phyloP scores from a whole-genome alignment of 2,329 filamentous ascomycete genomes.

The Paecilomyces formosus region DNA sequence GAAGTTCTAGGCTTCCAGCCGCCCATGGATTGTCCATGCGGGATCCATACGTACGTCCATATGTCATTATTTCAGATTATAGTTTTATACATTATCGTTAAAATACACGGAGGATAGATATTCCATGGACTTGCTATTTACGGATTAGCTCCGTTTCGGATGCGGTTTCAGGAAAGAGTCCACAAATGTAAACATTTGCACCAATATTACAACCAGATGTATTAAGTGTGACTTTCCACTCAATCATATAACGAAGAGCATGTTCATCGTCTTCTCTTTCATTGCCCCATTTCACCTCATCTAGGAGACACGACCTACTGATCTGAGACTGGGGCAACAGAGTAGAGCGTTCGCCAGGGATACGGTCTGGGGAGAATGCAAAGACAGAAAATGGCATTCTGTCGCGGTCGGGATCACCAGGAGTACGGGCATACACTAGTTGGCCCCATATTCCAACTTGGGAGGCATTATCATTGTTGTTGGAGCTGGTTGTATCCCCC shows the following conservation, averaged over 20 bases:
- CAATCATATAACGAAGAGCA: conserved; percentile 10
- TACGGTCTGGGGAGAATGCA: conserved; percentile 7
- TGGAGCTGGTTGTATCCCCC: conserved; percentile 1
- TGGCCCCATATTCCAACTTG: conserved; percentile 10
- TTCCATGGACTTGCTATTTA: too few relatives aligned
- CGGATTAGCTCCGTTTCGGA: too few relatives aligned
- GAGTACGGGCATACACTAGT: conserved; percentile 13
- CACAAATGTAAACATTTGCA: too few relatives aligned
- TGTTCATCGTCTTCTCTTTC: conserved; percentile 7
- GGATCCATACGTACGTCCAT: too few relatives aligned
- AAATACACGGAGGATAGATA: too few relatives aligned
- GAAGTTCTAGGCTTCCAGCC: too few relatives aligned
- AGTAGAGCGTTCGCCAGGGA: conserved; percentile 5
- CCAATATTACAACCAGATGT: too few relatives aligned
- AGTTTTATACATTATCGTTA: too few relatives aligned
- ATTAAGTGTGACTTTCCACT: conserved; percentile 16
- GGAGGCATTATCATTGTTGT: conserved; percentile 5
- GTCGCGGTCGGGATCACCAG: conserved; percentile 11
- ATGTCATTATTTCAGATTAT: too few relatives aligned
- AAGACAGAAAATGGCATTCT: conserved; percentile 9
- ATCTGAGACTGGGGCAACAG: conserved; percentile 2
- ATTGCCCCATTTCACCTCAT: conserved; percentile 5
- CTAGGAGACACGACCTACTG: not conserved
- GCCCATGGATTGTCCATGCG: too few relatives aligned
- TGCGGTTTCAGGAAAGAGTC: too few relatives aligned